These are phyloP conservation scores for Fusarium newnesense DNA, from an alignment of 2,329 filamentous ascomycete genomes.

Conservation along the genomic window DNA sequence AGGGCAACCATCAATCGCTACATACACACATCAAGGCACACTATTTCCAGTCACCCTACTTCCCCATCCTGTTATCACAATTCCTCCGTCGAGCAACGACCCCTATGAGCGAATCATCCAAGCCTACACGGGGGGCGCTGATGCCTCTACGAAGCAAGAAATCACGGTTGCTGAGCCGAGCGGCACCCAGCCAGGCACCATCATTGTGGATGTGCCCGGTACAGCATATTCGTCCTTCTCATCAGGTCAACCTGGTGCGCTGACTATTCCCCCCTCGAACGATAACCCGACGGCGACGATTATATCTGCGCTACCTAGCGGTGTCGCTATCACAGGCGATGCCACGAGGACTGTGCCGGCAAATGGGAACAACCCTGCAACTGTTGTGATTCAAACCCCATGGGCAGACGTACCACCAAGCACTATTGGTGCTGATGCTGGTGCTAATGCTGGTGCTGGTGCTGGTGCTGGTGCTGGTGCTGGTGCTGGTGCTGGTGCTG, in stretches of 20 bases:
- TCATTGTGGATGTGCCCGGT: slow-evolving; percentile 23
- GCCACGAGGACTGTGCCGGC: slow-evolving; percentile 23
- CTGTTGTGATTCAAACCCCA: slow-evolving; percentile 26
- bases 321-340: not conserved
- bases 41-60: slow-evolving; percentile 14
- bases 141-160: slow-evolving; percentile 17
- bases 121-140: slow-evolving; percentile 22
- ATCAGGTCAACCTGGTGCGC: slow-evolving; percentile 17
- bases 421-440: not conserved
- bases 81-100: slow-evolving; percentile 18
- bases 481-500: not conserved
- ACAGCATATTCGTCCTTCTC: slow-evolving; percentile 21
- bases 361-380: slow-evolving; percentile 12
- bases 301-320: slow-evolving; percentile 22
- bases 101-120: slow-evolving; percentile 26
- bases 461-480: not conserved
- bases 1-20: not conserved
- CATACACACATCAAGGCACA: slow-evolving; percentile 2
- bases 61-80: slow-evolving; percentile 21
- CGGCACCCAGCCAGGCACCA: slow-evolving; percentile 21
- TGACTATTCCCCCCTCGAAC: slow-evolving; percentile 23
- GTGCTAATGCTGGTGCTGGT: not conserved
- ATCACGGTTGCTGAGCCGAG: slow-evolving; percentile 23
- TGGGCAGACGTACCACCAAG: slow-evolving; percentile 22
- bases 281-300: slow-evolving; percentile 23